Evolutionary conservation across 805 yeast species (phyloP).

Genomic region (Candida endomychidarum): DNA sequence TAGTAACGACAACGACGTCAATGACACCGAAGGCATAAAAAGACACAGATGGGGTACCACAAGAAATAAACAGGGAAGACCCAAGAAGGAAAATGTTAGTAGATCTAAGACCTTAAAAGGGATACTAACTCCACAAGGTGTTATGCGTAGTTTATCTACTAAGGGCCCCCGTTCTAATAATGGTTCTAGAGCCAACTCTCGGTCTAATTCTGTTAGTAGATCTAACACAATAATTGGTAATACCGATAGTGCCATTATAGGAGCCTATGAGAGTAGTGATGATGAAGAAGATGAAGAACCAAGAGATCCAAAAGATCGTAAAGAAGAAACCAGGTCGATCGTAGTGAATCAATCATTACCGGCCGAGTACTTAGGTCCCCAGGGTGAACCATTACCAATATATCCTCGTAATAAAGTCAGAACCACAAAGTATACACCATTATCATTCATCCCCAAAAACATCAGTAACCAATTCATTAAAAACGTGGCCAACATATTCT

Average conservation of each 20-base stretch:
- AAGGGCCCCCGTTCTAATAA: slow-evolving; percentile 7
- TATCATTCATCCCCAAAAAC: slow-evolving; percentile 86
- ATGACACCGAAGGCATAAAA: slow-evolving; percentile 49
- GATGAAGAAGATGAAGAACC: slow-evolving; percentile 24
- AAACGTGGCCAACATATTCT: slow-evolving; percentile 88
- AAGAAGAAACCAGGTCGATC: slow-evolving; percentile 42
- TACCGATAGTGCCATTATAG: slow-evolving; percentile 25
- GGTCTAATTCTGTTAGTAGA: slow-evolving; percentile 13
- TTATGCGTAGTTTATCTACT: slow-evolving; percentile 11
- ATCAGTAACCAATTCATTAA: slow-evolving; percentile 68
- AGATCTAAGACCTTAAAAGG: slow-evolving; percentile 62
- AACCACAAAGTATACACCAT: slow-evolving; percentile 92
- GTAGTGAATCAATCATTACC: slow-evolving; percentile 65
- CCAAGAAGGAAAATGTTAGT: slow-evolving; percentile 45
- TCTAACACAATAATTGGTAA: slow-evolving; percentile 18
- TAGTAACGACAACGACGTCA: slow-evolving; percentile 15
- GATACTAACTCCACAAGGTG: slow-evolving; percentile 24
- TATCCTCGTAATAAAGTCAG: slow-evolving; percentile 90
- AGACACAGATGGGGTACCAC: slow-evolving; percentile 92
- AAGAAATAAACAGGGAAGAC: slow-evolving; percentile 69
- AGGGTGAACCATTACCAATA: slow-evolving; percentile 55
- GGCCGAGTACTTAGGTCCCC: slow-evolving; percentile 52
- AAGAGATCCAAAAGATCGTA: slow-evolving; percentile 34
- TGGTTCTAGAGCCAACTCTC: slow-evolving; percentile 1
- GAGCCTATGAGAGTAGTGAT: slow-evolving; percentile 20